phyloP scores from a whole-genome alignment of 2,329 filamentous ascomycete genomes.

The Colletotrichum aenigma region DNA sequence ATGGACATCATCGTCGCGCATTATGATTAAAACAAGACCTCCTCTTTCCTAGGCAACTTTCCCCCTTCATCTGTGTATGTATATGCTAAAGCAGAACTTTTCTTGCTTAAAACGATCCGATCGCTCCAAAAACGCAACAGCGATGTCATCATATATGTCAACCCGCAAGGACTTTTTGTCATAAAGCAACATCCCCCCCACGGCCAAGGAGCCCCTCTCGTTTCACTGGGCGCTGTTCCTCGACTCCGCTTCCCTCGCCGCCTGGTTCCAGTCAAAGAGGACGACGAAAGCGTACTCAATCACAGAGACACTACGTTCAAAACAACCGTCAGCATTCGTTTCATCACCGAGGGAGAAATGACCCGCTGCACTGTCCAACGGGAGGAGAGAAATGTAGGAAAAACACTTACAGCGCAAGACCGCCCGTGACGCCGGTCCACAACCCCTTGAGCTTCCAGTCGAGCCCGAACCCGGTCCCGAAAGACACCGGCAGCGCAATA shows the following conservation, averaged over 20 bases:
- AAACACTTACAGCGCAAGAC: conserved; percentile 64
- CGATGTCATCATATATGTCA: background rate
- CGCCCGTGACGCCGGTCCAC: conserved; percentile 80
- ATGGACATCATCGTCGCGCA: background rate
- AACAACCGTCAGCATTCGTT: background rate
- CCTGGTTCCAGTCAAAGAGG: conserved; percentile 57
- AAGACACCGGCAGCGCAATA: conserved; percentile 83
- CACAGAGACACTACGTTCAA: conserved; percentile 46
- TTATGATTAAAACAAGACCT: background rate
- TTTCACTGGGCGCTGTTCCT: conserved; percentile 42
- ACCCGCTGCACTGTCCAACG: background rate
- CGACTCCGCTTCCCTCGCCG: conserved; percentile 55
- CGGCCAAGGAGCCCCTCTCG: conserved; percentile 37
- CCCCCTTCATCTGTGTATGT: background rate
- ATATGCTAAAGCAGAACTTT: background rate
- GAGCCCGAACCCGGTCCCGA: conserved; percentile 77
- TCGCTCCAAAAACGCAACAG: background rate
- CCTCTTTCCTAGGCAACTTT: background rate
- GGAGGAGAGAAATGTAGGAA: background rate
- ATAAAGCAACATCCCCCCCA: background rate
- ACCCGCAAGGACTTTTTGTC: background rate
- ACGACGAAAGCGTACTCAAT: conserved; percentile 60
- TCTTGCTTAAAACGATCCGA: background rate
- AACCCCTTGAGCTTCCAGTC: conserved; percentile 80
- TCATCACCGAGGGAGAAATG: conserved; percentile 7